phyloP scores from a whole-genome alignment of 768 basidiomycete species.

The Suillus alpinus region DNA sequence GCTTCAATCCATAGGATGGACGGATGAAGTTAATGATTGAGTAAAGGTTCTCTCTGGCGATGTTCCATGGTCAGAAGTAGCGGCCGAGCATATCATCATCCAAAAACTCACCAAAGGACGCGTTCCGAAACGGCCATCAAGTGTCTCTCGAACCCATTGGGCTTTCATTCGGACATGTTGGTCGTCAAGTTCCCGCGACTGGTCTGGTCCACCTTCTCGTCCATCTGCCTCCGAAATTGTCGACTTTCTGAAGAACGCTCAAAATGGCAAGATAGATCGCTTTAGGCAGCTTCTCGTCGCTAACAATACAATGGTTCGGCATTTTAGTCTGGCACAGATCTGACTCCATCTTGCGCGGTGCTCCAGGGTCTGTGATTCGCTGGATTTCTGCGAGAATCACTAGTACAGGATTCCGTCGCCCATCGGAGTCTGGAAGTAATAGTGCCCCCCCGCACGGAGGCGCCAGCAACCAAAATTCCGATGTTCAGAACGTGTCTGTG shows the following conservation, averaged over 20 bases:
- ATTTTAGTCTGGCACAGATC: background rate
- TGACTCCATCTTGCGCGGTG: background rate
- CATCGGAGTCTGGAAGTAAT: background rate
- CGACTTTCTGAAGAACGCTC: background rate
- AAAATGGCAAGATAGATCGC: background rate
- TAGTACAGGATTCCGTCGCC: background rate
- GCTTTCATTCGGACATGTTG: background rate
- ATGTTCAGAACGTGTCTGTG: background rate
- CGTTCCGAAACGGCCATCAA: background rate
- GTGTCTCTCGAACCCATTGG: background rate
- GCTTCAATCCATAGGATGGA: conserved; percentile 2
- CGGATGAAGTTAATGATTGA: background rate
- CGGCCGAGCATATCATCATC: background rate
- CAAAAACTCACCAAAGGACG: background rate
- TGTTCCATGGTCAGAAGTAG: background rate
- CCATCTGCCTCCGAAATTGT: background rate
- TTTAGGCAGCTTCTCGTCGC: background rate
- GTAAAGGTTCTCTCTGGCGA: background rate
- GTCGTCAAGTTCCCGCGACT: background rate
- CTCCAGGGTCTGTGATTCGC: background rate
- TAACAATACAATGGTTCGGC: background rate
- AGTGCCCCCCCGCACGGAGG: background rate
- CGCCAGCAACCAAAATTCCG: background rate
- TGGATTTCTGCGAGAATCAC: background rate
- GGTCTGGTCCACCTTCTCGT: background rate